Base-by-base conservation (phyloP, 495 filamentous ascomycete genomes). In the Hamigera avellanea region DNA sequence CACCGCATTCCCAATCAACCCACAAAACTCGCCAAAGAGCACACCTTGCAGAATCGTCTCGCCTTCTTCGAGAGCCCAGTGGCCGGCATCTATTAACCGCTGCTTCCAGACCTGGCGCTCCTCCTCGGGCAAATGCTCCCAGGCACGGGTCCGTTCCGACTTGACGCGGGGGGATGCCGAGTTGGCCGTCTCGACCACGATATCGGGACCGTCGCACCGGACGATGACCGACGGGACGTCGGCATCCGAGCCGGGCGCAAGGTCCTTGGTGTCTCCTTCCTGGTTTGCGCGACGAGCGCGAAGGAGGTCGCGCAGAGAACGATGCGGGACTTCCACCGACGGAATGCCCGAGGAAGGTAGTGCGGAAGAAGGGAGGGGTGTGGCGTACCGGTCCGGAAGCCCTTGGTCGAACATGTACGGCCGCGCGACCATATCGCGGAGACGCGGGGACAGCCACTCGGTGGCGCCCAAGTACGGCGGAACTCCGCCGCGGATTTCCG, bases 31-130 rank as follows among this genome's bases (percentile, higher is more conserved):
- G 14, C 75, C 70, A 61, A 93, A 93, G 31, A 93, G 54, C 6
- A 94, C 67, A 6, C 81, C 76, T 53, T 78, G 69, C 25, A 91
- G 67, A 9, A 91, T 69, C 21, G 66, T 69, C 57, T 86, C 82
- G 1, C 81, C 81, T 57, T 87, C 72, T 26, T 72, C 72, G 37
- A 72, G 70, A 4, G 70, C 66, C 83, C 83, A 88, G 35, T 84
- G 67, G 3, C 84, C 86, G 2, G 82, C 77, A 39, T 74, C 62
- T 39, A 67, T 67, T 27, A 94, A 61, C 45, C 66, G 69, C 43
- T 67, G 53, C 63, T 79, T 83, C 86, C 86, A 94, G 10, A 53
- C 46, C 32, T 64, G 53, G 44, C 70, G 70, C 54, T 89, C 73
- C 27, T 64, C 46, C 6, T 55, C 49, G 2, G 60, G 54, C 31